These are phyloP conservation scores for Taiwanofungus camphoratus DNA, from an alignment of 1,284 basidiomycete genomes.

Conservation along the genomic window DNA sequence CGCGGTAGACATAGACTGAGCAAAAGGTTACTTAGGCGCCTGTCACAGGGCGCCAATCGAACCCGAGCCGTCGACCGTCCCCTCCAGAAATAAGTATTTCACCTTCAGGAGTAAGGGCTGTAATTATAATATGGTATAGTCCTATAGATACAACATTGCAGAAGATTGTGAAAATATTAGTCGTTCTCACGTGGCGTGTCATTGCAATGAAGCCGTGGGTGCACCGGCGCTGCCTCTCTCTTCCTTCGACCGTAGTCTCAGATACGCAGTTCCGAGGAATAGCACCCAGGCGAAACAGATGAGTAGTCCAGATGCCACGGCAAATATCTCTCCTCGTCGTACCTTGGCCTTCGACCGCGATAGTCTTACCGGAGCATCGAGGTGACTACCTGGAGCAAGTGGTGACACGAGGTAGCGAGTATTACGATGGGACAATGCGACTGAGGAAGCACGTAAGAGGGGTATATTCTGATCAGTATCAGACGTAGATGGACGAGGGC, in stretches of 20 bases:
- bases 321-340: conserved; percentile 47
- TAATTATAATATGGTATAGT: conserved; percentile 2
- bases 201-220: too few species aligned
- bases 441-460: conserved; percentile 19
- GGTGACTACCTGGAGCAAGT: conserved; percentile 8
- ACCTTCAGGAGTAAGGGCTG: too few species aligned
- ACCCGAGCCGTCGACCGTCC: too few species aligned
- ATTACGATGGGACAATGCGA: conserved; percentile 16
- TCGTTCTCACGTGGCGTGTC: conserved; percentile 6
- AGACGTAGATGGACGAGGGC: conserved; percentile 17
- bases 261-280: conserved; percentile 59
- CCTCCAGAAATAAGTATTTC: too few species aligned
- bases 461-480: conserved; percentile 22
- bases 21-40: too few species aligned
- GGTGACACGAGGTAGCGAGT: conserved; percentile 22
- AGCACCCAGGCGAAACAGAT: conserved; percentile 59
- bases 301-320: conserved; percentile 36
- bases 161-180: not conserved
- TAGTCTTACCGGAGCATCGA: conserved; percentile 17
- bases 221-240: conserved; percentile 24
- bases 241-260: conserved; percentile 43
- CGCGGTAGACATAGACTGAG: too few species aligned
- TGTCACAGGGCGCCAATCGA: not conserved
- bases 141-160: conserved; percentile 7
- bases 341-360: conserved; percentile 32